phyloP scores from a whole-genome alignment of 2,329 filamentous ascomycete genomes.

The Hymenoscyphus linearis region DNA sequence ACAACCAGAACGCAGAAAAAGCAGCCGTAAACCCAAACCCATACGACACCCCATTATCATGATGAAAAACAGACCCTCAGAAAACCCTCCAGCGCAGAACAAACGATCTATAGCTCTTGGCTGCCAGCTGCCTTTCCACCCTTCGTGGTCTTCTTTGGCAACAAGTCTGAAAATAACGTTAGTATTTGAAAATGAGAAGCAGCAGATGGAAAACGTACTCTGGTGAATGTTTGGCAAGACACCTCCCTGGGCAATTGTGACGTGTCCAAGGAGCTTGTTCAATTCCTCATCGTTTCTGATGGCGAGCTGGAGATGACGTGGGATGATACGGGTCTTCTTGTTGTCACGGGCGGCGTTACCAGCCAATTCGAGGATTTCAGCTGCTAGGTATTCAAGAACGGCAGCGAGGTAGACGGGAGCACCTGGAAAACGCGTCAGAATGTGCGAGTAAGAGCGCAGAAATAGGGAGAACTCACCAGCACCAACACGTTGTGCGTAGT shows the following conservation, averaged over 20 bases:
- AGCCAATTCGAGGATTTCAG: constrained; percentile 97
- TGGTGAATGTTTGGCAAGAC: constrained; percentile 96
- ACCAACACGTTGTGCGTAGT: constrained; percentile 99
- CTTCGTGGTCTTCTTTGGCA: constrained; percentile 99
- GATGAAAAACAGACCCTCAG: constrained; percentile 47
- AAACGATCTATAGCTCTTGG: constrained; percentile 79
- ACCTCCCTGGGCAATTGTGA: constrained; percentile 96
- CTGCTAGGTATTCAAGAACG: constrained; percentile 96
- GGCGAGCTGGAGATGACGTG: constrained; percentile 96
- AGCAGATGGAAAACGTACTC: constrained; percentile 56
- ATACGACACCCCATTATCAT: constrained; percentile 69
- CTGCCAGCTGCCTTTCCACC: constrained; percentile 75
- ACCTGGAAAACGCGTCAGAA: constrained; percentile 39
- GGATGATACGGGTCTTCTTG: constrained; percentile 99
- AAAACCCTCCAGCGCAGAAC: constrained; percentile 49
- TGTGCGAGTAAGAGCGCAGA: constrained; percentile 4
- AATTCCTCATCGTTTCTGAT: constrained; percentile 99
- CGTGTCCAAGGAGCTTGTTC: constrained; percentile 96
- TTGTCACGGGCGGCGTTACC: constrained; percentile 98
- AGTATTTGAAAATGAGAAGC: constrained; percentile 12
- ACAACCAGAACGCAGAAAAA: constrained; percentile 61
- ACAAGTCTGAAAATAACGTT: constrained; percentile 65
- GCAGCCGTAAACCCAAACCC: constrained; percentile 71
- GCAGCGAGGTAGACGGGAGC: constrained; percentile 96
- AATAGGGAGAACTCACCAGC: constrained; percentile 54